A percentile compares a stretch with the other conserved stretches of the same genome.
phyloP scores from a whole-genome alignment of 306 rosid genomes.

The Amphicarpaea edgeworthii region DNA sequence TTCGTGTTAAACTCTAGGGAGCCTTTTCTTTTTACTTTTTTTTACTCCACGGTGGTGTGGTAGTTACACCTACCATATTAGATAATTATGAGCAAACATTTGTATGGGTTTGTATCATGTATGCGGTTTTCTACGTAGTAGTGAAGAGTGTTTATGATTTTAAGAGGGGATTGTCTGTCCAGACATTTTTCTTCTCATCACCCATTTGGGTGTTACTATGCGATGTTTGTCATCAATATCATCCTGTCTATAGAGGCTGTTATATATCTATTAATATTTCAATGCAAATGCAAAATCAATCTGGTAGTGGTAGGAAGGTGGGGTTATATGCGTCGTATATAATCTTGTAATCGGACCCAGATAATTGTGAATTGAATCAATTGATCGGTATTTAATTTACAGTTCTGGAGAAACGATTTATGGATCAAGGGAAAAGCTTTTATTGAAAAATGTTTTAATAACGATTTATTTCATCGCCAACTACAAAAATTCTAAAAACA shows the following conservation, averaged over 20 bases:
- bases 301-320: background rate
- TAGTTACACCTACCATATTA: slow-evolving; percentile 45
- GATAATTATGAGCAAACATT: slow-evolving; percentile 43
- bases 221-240: slow-evolving; percentile 33
- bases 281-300: background rate
- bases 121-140: slow-evolving; percentile 52
- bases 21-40: slow-evolving; percentile 19
- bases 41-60: slow-evolving; percentile 42
- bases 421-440: background rate
- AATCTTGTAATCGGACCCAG: background rate
- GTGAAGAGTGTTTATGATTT: slow-evolving; percentile 66
- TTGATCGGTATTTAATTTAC: background rate
- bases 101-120: slow-evolving; percentile 61
- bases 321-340: background rate
- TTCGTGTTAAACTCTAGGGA: slow-evolving; percentile 59
- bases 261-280: slow-evolving; percentile 33
- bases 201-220: slow-evolving; percentile 48
- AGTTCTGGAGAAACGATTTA: no score
- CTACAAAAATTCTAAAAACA: background rate
- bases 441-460: background rate
- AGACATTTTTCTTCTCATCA: slow-evolving; percentile 33
- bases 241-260: slow-evolving; percentile 36
- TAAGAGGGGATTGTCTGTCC: slow-evolving; percentile 53
- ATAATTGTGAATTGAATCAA: background rate
- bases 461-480: background rate